Conservation (phyloP, 352 stramenopile species). For the Sclerospora graminicola region DNA sequence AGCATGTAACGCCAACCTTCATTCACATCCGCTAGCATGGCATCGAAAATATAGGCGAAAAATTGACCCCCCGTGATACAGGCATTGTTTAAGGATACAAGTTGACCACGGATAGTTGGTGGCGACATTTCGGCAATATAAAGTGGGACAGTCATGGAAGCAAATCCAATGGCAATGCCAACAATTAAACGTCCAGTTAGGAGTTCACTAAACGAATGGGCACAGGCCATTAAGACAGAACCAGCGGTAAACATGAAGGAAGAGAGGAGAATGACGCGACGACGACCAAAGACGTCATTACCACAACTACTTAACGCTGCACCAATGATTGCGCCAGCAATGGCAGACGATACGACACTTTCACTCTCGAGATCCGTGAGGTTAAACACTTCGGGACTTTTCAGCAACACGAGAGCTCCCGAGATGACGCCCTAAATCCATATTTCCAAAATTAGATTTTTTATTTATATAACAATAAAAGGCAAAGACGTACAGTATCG, state of each 20-base stretch:
- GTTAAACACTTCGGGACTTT: slow-evolving; percentile 50
- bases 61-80: slow-evolving; percentile 70
- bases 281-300: slow-evolving; percentile 50
- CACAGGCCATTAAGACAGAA: slow-evolving; percentile 45
- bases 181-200: slow-evolving; percentile 54
- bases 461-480: too few relatives aligned
- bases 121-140: slow-evolving; percentile 76
- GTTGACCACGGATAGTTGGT: slow-evolving; percentile 40
- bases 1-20: slow-evolving; percentile 79
- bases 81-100: slow-evolving; percentile 73
- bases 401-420: slow-evolving; percentile 59
- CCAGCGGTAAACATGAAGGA: slow-evolving; percentile 55
- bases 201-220: slow-evolving; percentile 37
- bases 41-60: slow-evolving; percentile 55
- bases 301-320: slow-evolving; percentile 47
- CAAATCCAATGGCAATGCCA: slow-evolving; percentile 56
- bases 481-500: slow-evolving; percentile 25
- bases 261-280: slow-evolving; percentile 56
- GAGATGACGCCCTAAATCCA: slow-evolving; percentile 47
- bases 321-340: slow-evolving; percentile 61
- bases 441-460: too few relatives aligned
- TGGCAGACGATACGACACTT: slow-evolving; percentile 56
- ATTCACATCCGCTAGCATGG: slow-evolving; percentile 32
- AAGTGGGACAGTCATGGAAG: slow-evolving; percentile 68
- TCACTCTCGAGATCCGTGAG: slow-evolving; percentile 50